These are phyloP conservation scores for Ophiostoma sp. DNA, from an alignment of 2,329 filamentous ascomycete species.

Conservation along the genomic window DNA sequence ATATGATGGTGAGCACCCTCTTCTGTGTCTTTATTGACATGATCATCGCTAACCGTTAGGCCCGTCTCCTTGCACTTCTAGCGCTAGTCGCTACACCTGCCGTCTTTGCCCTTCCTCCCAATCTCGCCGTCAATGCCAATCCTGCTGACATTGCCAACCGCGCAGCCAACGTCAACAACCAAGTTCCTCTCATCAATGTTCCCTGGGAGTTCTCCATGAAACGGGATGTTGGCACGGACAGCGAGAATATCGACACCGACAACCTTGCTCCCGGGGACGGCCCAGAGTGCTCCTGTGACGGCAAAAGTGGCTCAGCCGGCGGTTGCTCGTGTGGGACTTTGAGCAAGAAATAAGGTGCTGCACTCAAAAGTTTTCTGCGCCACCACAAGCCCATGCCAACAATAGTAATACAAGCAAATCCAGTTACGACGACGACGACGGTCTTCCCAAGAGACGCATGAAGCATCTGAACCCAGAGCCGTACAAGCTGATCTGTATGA, in stretches of 20 bases:
- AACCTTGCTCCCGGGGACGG: neutral
- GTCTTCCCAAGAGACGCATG: too few species aligned
- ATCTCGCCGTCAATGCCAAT: neutral
- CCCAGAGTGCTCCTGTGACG: neutral
- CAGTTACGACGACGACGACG: neutral
- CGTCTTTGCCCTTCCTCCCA: neutral
- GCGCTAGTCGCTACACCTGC: neutral
- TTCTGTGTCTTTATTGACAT: neutral
- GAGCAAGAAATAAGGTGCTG: too few species aligned
- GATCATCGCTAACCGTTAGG: neutral
- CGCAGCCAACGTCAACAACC: neutral
- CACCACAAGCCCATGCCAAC: too few species aligned
- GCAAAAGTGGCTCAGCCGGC: neutral
- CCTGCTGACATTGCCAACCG: neutral
- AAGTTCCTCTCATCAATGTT: neutral
- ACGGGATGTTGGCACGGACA: neutral
- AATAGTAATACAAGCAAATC: neutral
- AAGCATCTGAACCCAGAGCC: too few species aligned
- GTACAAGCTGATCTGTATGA: too few species aligned
- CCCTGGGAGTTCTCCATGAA: neutral
- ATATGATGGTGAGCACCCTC: neutral
- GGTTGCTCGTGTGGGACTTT: neutral
- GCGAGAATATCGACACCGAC: neutral
- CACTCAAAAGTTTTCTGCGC: too few species aligned
- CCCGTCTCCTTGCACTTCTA: neutral